phyloP scores from a whole-genome alignment of 345 rosid genomes.

The Ceriops tagal region DNA sequence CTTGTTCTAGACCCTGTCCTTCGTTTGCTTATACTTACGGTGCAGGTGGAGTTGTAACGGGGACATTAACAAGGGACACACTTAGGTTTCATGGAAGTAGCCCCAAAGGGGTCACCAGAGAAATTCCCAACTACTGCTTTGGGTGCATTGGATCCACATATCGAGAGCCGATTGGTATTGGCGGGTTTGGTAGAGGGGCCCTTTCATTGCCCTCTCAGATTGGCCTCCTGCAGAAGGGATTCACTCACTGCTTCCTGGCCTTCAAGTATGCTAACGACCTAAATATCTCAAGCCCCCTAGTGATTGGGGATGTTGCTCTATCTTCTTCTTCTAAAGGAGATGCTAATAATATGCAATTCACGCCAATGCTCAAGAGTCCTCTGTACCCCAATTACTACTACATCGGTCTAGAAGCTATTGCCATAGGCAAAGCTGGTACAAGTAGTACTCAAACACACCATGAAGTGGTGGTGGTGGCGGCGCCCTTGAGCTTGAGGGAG shows the following conservation, averaged over 20 bases:
- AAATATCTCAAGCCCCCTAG: slow-evolving; percentile 65
- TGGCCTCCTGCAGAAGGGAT: slow-evolving; percentile 67
- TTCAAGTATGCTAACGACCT: slow-evolving; percentile 78
- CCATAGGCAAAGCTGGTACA: slow-evolving; percentile 42
- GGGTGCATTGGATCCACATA: slow-evolving; percentile 71
- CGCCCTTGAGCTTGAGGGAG: slow-evolving; percentile 52
- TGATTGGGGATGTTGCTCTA: slow-evolving; percentile 57
- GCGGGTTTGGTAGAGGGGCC: slow-evolving; percentile 81
- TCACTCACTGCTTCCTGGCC: slow-evolving; percentile 79
- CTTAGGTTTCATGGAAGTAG: slow-evolving; percentile 46
- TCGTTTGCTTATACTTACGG: slow-evolving; percentile 84
- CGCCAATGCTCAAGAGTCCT: slow-evolving; percentile 62
- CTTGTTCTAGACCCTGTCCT: slow-evolving; percentile 72
- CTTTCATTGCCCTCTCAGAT: slow-evolving; percentile 73
- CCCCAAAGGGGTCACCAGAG: slow-evolving; percentile 22
- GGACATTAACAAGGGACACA: slow-evolving; percentile 60
- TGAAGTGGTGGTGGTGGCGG: slow-evolving; percentile 10
- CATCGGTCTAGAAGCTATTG: slow-evolving; percentile 60
- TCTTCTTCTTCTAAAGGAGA: slow-evolving; percentile 12
- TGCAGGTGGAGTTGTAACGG: slow-evolving; percentile 60
- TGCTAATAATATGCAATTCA: slow-evolving; percentile 49
- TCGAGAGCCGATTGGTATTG: slow-evolving; percentile 73
- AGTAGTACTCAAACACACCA: too few species aligned
- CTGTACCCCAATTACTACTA: slow-evolving; percentile 70
- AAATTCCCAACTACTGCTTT: slow-evolving; percentile 54